These are phyloP conservation scores for Xerocomellus amylosporus DNA, from an alignment of 768 basidiomycete species.

Conservation along the genomic window DNA sequence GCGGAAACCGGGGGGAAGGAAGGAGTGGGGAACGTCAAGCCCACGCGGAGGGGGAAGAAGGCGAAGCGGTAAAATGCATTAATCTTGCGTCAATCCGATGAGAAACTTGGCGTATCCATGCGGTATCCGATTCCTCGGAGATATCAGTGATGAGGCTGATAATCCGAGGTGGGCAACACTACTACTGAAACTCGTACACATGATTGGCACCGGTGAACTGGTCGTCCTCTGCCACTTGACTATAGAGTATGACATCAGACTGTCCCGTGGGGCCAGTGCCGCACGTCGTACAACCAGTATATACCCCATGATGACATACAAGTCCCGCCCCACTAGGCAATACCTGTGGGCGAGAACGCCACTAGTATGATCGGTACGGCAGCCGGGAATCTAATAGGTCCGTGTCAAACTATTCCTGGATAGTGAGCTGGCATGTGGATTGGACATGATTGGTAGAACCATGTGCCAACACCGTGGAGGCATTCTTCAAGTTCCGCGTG, in stretches of 20 bases:
- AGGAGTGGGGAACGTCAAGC: conserved; percentile 46
- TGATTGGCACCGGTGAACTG: background rate
- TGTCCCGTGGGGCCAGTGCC: background rate
- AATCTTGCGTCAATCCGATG: conserved; percentile 1
- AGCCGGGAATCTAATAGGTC: background rate
- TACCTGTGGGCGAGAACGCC: background rate
- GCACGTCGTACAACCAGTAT: background rate
- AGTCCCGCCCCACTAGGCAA: background rate
- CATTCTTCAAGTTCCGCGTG: background rate
- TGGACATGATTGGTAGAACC: background rate
- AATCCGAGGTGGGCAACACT: background rate
- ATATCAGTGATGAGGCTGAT: background rate
- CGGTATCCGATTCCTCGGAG: background rate
- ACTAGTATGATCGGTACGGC: background rate
- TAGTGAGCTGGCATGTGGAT: background rate
- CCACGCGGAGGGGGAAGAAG: conserved; percentile 46
- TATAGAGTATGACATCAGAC: background rate
- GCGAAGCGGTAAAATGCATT: conserved; percentile 27
- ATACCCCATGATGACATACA: no score
- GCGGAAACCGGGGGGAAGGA: conserved; percentile 32
- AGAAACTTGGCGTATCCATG: background rate
- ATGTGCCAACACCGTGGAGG: background rate
- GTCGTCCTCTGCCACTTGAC: background rate
- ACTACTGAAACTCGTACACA: background rate
- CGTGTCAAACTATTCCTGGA: background rate